Conservation (phyloP, 441 rosid species). For the Syzygium malaccense region DNA sequence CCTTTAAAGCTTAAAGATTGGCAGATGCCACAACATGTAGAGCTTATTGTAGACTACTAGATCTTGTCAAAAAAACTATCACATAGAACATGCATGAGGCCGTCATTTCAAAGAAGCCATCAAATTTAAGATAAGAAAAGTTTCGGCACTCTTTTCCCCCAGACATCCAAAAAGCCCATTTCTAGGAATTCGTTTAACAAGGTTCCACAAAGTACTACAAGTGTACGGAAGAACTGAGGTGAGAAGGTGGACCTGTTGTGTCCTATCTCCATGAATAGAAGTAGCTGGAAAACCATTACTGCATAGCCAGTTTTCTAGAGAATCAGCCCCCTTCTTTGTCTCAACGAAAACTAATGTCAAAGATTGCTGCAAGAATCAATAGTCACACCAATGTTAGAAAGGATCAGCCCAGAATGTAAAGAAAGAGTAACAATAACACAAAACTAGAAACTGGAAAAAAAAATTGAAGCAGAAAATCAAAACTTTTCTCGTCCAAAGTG, state of each 20-base stretch:
- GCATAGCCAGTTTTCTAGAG: slow-evolving; percentile 14
- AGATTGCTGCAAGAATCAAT: slow-evolving; percentile 2
- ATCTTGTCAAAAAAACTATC: neutral
- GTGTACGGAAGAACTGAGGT: neutral
- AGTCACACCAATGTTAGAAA: neutral
- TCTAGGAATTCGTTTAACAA: neutral
- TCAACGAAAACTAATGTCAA: slow-evolving; percentile 15
- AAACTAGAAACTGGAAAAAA: neutral
- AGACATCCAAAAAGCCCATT: neutral
- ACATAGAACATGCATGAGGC: neutral
- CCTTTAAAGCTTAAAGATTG: neutral
- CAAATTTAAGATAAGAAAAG: neutral
- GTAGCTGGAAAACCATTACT: slow-evolving; percentile 12
- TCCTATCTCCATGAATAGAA: slow-evolving; percentile 18
- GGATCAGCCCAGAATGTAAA: neutral
- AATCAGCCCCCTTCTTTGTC: slow-evolving; percentile 17
- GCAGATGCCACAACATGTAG: neutral
- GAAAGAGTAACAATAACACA: neutral
- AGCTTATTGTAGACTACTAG: neutral
- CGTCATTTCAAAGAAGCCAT: neutral
- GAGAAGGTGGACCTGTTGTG: slow-evolving; percentile 6
- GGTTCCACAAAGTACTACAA: neutral
- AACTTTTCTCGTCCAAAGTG: neutral
- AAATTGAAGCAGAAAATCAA: neutral
- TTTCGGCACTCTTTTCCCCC: neutral